Conservation (phyloP, 1,284 basidiomycete genomes). For the Boletus semigastroideus region DNA sequence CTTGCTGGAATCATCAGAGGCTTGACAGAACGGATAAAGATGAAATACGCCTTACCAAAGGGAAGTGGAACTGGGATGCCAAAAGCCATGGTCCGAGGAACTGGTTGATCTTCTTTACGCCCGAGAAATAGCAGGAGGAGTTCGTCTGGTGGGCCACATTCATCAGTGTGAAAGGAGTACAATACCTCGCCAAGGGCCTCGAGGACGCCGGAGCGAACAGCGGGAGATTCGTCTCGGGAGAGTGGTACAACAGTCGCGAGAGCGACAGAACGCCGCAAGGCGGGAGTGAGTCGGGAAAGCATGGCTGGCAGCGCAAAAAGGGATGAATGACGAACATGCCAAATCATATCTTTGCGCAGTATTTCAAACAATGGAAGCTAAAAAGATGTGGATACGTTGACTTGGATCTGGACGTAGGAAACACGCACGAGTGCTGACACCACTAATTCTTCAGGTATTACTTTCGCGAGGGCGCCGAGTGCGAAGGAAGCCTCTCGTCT, state of each 20-base stretch:
- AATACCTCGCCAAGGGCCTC: slow-evolving; percentile 93
- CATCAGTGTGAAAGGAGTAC: slow-evolving; percentile 76
- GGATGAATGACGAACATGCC: slow-evolving; percentile 89
- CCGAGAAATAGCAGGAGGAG: slow-evolving; percentile 79
- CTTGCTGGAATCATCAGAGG: slow-evolving; percentile 21
- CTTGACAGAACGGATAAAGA: not conserved
- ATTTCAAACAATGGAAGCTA: slow-evolving; percentile 80
- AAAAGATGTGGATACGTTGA: slow-evolving; percentile 1
- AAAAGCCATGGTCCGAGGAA: slow-evolving; percentile 23
- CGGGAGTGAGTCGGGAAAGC: slow-evolving; percentile 60
- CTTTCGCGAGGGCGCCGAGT: slow-evolving; percentile 84
- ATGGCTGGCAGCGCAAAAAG: slow-evolving; percentile 85
- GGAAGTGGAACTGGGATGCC: slow-evolving; percentile 9
- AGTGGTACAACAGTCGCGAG: slow-evolving; percentile 63
- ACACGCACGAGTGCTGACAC: slow-evolving; percentile 59
- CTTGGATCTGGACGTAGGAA: slow-evolving; percentile 6
- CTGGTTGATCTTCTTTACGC: slow-evolving; percentile 42
- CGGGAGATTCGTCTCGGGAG: slow-evolving; percentile 63
- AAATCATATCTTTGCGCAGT: slow-evolving; percentile 69
- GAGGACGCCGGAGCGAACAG: slow-evolving; percentile 80
- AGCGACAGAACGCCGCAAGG: slow-evolving; percentile 60
- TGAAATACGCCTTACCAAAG: slow-evolving; percentile 20
- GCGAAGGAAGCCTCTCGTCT: slow-evolving; percentile 90
- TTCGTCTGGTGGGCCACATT: slow-evolving; percentile 74
- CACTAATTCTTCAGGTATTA: slow-evolving; percentile 73